phyloP scores from a whole-genome alignment of 2,329 filamentous ascomycete genomes.

The Neurospora sp. region DNA sequence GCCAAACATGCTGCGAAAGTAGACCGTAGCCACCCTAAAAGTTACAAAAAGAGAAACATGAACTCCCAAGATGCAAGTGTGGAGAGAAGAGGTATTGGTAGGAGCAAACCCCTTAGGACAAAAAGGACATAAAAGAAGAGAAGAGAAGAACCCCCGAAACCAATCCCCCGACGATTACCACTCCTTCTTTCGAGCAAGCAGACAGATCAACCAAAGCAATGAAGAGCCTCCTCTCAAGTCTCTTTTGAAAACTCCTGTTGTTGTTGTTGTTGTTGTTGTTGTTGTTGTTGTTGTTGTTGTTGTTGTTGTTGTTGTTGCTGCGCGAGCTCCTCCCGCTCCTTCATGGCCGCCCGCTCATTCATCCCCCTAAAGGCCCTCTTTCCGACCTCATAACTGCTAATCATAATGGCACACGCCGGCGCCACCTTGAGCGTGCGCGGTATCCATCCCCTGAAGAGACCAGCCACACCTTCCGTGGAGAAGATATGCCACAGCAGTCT shows the following conservation, averaged over 20 bases:
- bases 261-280: not conserved
- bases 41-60: not conserved
- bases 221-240: not conserved
- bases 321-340: conserved; percentile 10
- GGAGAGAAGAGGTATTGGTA: not conserved
- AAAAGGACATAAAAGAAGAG: not conserved
- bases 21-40: not conserved
- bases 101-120: not conserved
- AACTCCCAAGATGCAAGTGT: conserved; percentile 1
- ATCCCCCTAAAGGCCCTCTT: conserved; percentile 75
- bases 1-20: conserved; percentile 12
- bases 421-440: conserved; percentile 89
- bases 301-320: not conserved
- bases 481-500: conserved; percentile 87
- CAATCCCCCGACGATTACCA: not conserved
- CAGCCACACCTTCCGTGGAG: conserved; percentile 66
- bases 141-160: not conserved
- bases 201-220: not conserved
- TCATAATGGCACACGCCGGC: conserved; percentile 97
- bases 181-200: not conserved
- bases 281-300: not conserved
- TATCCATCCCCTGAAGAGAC: conserved; percentile 85
- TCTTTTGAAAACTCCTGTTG: not conserved
- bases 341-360: conserved; percentile 43
- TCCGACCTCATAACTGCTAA: conserved; percentile 92